Conservation (phyloP, 306 rosid genomes). For the Lagenaria siceraria region DNA sequence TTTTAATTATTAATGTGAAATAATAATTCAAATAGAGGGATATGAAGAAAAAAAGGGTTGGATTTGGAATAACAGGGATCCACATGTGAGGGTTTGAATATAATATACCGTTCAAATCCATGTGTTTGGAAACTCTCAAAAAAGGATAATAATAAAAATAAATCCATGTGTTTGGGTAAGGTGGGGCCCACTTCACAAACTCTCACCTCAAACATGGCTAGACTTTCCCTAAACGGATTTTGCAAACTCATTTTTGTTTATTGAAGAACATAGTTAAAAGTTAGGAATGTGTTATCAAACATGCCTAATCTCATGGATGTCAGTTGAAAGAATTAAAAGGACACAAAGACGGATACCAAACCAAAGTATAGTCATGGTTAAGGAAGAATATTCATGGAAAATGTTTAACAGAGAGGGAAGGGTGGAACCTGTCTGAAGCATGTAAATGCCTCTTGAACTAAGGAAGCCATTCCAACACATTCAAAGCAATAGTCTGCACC, state of each 20-base stretch:
- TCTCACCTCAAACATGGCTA: no score
- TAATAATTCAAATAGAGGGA: no score
- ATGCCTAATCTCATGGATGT: no score
- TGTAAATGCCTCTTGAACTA: constrained; percentile 73
- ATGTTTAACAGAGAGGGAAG: not conserved
- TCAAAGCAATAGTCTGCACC: constrained; percentile 88
- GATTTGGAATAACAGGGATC: not conserved
- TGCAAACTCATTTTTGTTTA: no score
- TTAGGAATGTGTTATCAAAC: no score
- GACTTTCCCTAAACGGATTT: no score
- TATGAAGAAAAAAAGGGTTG: not conserved
- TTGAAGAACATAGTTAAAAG: no score
- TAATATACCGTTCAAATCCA: not conserved
- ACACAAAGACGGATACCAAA: not conserved
- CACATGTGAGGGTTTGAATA: not conserved
- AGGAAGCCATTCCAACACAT: constrained; percentile 61
- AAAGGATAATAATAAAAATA: no score
- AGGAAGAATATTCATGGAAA: not conserved
- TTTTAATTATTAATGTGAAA: no score
- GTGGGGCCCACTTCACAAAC: no score
- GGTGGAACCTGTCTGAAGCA: constrained; percentile 56
- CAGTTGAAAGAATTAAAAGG: not conserved
- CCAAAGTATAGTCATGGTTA: not conserved
- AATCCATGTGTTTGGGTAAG: no score
- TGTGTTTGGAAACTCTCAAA: not conserved